A percentile compares a stretch with the other conserved stretches of the same genome.
Evolutionary conservation across 192 early-diverging fungal species (phyloP).

Genomic region (Backusella parvicylindrica): DNA sequence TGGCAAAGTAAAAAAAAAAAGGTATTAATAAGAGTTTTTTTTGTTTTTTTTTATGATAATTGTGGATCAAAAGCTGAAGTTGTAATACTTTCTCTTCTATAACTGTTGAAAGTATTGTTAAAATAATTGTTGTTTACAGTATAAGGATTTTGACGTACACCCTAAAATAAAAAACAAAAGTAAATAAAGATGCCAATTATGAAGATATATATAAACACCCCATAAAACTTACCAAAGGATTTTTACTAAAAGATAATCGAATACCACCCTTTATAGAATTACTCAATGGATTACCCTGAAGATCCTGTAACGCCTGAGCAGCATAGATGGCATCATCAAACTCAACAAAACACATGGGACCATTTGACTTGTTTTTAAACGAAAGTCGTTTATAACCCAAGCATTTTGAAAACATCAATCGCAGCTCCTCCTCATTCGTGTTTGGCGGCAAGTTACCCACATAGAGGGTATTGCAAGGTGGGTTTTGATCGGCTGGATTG

Average conservation of each 20-base stretch:
- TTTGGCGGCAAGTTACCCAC: slow-evolving; percentile 94
- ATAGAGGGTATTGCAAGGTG: slow-evolving; percentile 99
- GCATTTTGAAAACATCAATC: slow-evolving; percentile 71
- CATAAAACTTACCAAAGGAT: slow-evolving; percentile 61
- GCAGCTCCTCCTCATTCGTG: slow-evolving; percentile 90
- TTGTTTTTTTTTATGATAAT: not conserved
- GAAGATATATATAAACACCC: too few species aligned
- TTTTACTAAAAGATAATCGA: slow-evolving; percentile 93
- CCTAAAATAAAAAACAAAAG: not conserved
- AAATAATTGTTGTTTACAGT: not conserved
- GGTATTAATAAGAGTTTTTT: not conserved
- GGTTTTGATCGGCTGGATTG: slow-evolving; percentile 90
- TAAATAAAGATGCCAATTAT: not conserved
- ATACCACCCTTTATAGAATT: slow-evolving; percentile 94
- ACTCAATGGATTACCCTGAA: slow-evolving; percentile 80
- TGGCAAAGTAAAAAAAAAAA: not conserved
- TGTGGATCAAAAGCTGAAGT: slow-evolving; percentile 9
- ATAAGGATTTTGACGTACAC: slow-evolving; percentile 8
- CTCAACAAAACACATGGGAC: slow-evolving; percentile 99
- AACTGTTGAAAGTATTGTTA: not conserved
- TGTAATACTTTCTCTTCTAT: slow-evolving; percentile 15
- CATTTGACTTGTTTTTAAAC: slow-evolving; percentile 85
- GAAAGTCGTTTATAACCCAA: slow-evolving; percentile 91
- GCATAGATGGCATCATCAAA: slow-evolving; percentile 95
- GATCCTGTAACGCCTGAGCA: slow-evolving; percentile 84